Conservation (phyloP, 2,329 filamentous ascomycete species). For the Pseudogymnoascus verrucosus region DNA sequence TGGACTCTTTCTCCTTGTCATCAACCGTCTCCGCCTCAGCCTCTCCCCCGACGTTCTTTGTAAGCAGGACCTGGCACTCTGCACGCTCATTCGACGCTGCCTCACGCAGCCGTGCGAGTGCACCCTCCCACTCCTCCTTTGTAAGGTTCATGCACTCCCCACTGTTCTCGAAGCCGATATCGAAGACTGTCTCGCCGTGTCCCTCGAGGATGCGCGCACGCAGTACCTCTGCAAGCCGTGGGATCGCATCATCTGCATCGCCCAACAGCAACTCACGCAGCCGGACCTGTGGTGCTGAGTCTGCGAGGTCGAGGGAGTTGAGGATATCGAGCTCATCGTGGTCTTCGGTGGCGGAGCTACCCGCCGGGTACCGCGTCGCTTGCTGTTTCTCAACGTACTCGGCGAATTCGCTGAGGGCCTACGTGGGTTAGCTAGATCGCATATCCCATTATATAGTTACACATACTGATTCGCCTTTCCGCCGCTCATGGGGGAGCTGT, state of each 20-base stretch:
- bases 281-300: conserved; percentile 57
- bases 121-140: conserved; percentile 65
- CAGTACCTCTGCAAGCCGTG: conserved; percentile 58
- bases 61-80: conserved; percentile 75
- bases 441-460: neutral
- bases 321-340: conserved; percentile 88
- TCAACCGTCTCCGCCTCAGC: conserved; percentile 59
- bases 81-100: conserved; percentile 60
- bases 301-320: conserved; percentile 66
- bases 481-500: conserved; percentile 66
- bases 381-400: conserved; percentile 97
- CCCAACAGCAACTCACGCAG: conserved; percentile 71
- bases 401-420: conserved; percentile 89
- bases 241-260: conserved; percentile 50
- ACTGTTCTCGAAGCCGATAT: conserved; percentile 84
- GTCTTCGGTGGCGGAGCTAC: conserved; percentile 42
- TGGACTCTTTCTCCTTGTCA: conserved; percentile 63
- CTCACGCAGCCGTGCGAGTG: conserved; percentile 55
- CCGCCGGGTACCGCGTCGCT: conserved; percentile 53
- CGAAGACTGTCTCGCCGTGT: conserved; percentile 82
- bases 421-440: neutral
- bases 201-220: conserved; percentile 69
- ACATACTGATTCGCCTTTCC: conserved; percentile 76
- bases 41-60: conserved; percentile 78
- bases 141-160: conserved; percentile 76